A percentile compares a stretch with the other conserved stretches of the same genome.
Conservation (phyloP, 1,284 basidiomycete genomes). For the Neonothopanus nambi region DNA sequence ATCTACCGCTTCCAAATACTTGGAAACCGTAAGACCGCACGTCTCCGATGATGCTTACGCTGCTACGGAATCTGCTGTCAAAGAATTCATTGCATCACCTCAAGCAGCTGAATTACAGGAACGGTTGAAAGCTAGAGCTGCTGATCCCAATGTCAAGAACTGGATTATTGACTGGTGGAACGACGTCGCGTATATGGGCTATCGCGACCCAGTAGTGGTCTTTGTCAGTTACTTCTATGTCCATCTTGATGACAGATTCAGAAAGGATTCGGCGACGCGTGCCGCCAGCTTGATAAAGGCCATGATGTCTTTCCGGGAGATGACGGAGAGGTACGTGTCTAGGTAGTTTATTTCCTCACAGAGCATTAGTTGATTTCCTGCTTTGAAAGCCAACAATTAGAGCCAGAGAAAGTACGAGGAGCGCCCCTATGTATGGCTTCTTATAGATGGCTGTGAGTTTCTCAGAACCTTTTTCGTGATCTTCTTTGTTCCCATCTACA, state of each 20-base stretch:
- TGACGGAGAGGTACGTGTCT: slow-evolving; percentile 69
- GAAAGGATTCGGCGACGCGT: slow-evolving; percentile 60
- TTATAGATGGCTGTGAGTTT: slow-evolving; percentile 85
- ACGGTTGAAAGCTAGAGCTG: slow-evolving; percentile 31
- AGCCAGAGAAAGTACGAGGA: slow-evolving; percentile 87
- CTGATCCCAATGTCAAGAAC: slow-evolving; percentile 59
- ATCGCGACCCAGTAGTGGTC: slow-evolving; percentile 89
- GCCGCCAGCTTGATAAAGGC: slow-evolving; percentile 85
- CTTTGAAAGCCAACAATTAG: slow-evolving; percentile 65
- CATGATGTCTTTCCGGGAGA: slow-evolving; percentile 77
- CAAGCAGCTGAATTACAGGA: slow-evolving; percentile 46
- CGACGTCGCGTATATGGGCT: slow-evolving; percentile 84
- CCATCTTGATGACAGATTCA: slow-evolving; percentile 70
- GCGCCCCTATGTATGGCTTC: slow-evolving; percentile 90
- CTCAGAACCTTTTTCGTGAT: no score
- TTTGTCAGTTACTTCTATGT: slow-evolving; percentile 96
- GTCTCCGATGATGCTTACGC: slow-evolving; percentile 64
- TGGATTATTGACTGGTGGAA: slow-evolving; percentile 99
- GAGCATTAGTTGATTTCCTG: background rate
- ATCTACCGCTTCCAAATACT: slow-evolving; percentile 84
- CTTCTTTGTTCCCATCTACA: slow-evolving; percentile 16
- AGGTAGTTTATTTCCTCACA: background rate
- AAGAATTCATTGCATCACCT: slow-evolving; percentile 72
- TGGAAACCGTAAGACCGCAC: slow-evolving; percentile 80
- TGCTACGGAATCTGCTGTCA: slow-evolving; percentile 60